These are phyloP conservation scores for Gynochthodes officinalis DNA, from an alignment of 257 asterid species.

Conservation along the genomic window DNA sequence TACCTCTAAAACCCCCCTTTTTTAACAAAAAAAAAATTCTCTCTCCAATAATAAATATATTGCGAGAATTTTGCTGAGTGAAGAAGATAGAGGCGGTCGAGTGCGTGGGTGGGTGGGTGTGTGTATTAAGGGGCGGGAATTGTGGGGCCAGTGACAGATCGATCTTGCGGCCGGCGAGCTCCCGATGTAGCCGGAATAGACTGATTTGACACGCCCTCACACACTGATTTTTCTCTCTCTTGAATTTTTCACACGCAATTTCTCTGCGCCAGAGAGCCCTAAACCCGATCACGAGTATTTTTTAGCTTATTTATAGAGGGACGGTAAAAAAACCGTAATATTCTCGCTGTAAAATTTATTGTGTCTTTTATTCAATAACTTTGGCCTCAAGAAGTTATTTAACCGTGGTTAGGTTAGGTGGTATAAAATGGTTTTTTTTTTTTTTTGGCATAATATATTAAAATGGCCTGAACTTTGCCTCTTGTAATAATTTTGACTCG, in stretches of 20 bases:
- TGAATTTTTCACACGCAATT: background rate
- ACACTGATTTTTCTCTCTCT: constrained; percentile 9
- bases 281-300: background rate
- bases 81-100: constrained; percentile 9
- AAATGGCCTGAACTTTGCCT: no score
- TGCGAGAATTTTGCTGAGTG: constrained; percentile 25
- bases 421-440: no score
- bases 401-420: constrained; percentile 1
- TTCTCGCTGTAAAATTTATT: background rate
- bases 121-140: constrained; percentile 36
- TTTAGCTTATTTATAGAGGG: background rate
- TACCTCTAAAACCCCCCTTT: constrained; percentile 2
- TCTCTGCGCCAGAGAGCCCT: constrained; percentile 8
- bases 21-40: background rate
- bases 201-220: constrained; percentile 22
- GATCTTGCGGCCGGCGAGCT: constrained; percentile 59
- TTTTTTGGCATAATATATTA: no score
- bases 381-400: background rate
- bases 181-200: constrained; percentile 60
- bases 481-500: no score
- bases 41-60: constrained; percentile 18
- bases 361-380: constrained; percentile 5
- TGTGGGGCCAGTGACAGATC: constrained; percentile 46
- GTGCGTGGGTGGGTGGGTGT: background rate
- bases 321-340: background rate